A percentile compares a stretch with the other conserved stretches of the same genome.
Evolutionary conservation across 2,329 filamentous ascomycete species (phyloP).

Genomic region (Bipolaris zeicola): DNA sequence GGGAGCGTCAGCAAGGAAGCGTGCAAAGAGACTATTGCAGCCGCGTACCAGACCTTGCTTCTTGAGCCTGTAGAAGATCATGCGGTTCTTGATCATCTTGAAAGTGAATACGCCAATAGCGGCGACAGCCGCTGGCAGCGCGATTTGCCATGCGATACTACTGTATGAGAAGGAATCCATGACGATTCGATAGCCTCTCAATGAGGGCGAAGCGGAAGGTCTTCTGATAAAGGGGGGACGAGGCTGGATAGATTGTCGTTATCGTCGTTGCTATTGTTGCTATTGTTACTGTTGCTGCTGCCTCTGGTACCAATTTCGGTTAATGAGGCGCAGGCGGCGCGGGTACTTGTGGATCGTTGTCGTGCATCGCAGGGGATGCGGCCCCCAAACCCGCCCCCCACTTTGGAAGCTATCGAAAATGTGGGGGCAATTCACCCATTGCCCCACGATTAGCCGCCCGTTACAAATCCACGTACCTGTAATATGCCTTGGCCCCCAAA

Average conservation of each 20-base stretch:
- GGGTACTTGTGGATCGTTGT: neutral
- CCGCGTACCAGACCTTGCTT: constrained; percentile 15
- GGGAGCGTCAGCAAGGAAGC: neutral
- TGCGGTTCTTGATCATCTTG: constrained; percentile 14
- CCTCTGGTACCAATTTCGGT: neutral
- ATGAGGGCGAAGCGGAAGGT: neutral
- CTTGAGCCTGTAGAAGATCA: constrained; percentile 16
- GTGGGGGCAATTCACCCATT: neutral
- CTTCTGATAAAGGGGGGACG: neutral
- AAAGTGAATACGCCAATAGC: constrained; percentile 1
- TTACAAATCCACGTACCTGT: neutral
- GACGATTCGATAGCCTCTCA: neutral
- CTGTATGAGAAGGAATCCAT: neutral
- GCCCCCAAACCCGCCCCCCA: neutral
- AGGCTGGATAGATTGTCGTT: neutral
- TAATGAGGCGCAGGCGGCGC: neutral
- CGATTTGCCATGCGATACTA: constrained; percentile 3
- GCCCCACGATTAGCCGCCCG: neutral
- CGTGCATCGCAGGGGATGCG: neutral
- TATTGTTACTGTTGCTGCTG: neutral
- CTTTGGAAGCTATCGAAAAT: neutral
- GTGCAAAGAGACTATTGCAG: neutral
- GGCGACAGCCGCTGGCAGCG: constrained; percentile 3
- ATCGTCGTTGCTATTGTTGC: neutral
- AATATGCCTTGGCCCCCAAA: neutral